Percentiles rank a stretch among this genome's conserved stretches.
Conservation (phyloP, 306 rosid genomes). For the Vigna mungo region DNA sequence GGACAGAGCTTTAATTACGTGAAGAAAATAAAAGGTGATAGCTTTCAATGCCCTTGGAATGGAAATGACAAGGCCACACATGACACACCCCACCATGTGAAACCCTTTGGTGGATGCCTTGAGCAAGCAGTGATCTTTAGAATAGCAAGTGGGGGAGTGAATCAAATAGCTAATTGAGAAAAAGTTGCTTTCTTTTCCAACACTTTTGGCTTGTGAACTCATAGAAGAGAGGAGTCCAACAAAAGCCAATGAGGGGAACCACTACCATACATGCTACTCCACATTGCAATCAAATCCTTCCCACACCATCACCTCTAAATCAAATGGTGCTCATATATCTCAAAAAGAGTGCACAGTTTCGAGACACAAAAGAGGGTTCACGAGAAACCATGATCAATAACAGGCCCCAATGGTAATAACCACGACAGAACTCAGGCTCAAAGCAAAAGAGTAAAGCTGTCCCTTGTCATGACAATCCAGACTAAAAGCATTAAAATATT, state of each 20-base stretch:
- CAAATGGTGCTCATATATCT: not conserved
- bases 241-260: conserved; percentile 37
- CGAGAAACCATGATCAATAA: conserved; percentile 37
- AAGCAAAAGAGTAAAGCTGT: conserved; percentile 53
- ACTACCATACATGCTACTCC: conserved; percentile 35
- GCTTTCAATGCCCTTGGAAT: conserved; percentile 53
- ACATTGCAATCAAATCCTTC: conserved; percentile 30
- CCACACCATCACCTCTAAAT: conserved; percentile 16
- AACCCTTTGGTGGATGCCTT: conserved; percentile 60
- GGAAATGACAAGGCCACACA: conserved; percentile 48
- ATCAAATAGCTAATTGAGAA: conserved; percentile 39
- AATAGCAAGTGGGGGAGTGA: conserved; percentile 49
- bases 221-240: conserved; percentile 34
- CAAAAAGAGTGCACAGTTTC: conserved; percentile 9
- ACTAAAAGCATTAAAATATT: conserved; percentile 48
- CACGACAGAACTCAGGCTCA: conserved; percentile 12
- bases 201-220: conserved; percentile 41
- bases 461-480: conserved; percentile 41
- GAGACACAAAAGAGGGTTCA: conserved; percentile 40
- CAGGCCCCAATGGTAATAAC: conserved; percentile 42
- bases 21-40: conserved; percentile 44
- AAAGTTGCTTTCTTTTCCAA: conserved; percentile 51
- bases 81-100: conserved; percentile 76
- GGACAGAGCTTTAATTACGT: conserved; percentile 51
- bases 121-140: conserved; percentile 54